Percentiles rank a stretch among this genome's conserved stretches.
Evolutionary conservation across 139 green algal genomes (phyloP).

Genomic region (Astrephomene gubernaculifera): DNA sequence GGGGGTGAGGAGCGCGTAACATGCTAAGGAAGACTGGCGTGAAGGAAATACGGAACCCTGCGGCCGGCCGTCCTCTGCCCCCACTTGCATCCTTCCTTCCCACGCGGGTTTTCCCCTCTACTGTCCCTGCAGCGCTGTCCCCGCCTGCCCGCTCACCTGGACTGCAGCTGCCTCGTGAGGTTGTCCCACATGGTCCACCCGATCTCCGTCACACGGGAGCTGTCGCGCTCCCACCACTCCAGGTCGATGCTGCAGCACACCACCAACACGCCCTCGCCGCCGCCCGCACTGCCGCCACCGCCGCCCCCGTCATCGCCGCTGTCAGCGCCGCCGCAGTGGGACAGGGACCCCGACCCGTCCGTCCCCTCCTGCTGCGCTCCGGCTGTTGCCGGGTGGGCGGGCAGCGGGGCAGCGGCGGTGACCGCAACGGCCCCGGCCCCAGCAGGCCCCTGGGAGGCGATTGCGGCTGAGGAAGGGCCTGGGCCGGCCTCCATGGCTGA

Average conservation of each 20-base stretch:
- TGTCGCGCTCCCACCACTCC: slow-evolving; percentile 49
- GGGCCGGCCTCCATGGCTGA: too few relatives aligned
- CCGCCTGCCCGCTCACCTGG: slow-evolving; percentile 28
- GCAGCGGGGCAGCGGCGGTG: too few relatives aligned
- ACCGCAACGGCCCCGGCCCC: too few relatives aligned
- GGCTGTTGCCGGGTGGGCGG: too few relatives aligned
- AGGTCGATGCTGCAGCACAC: slow-evolving; percentile 31
- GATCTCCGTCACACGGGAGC: slow-evolving; percentile 43
- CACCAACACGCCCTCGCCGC: neutral
- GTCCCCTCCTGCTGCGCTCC: too few relatives aligned
- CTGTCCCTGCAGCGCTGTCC: neutral
- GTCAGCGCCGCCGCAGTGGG: too few relatives aligned
- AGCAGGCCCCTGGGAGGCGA: too few relatives aligned
- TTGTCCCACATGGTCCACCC: slow-evolving; percentile 56
- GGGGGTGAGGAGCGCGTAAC: neutral
- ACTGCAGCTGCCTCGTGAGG: slow-evolving; percentile 14
- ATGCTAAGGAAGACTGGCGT: neutral
- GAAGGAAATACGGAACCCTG: neutral
- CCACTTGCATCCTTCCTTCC: neutral
- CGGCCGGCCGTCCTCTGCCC: neutral
- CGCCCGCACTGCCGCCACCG: neutral
- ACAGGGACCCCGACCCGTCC: too few relatives aligned
- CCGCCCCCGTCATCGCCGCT: neutral
- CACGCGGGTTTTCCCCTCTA: neutral
- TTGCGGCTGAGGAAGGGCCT: too few relatives aligned